phyloP scores from a whole-genome alignment of 306 rosid species.

The Macrotyloma uniflorum region DNA sequence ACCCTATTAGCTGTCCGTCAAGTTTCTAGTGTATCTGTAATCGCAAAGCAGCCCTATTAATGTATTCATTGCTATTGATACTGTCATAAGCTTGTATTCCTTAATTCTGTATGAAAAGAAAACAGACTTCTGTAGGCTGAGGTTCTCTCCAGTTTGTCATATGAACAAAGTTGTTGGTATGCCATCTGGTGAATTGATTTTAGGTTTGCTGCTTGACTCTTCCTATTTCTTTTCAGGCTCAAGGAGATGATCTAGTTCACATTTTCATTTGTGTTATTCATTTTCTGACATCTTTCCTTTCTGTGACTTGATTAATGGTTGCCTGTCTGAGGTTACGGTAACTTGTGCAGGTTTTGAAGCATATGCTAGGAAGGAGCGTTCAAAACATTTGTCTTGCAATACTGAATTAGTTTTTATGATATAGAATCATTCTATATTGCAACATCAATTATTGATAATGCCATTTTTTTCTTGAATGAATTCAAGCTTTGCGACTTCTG shows the following conservation, averaged over 20 bases:
- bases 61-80: slow-evolving; percentile 14
- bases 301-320: slow-evolving; percentile 33
- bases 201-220: slow-evolving; percentile 30
- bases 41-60: slow-evolving; percentile 10
- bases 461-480: slow-evolving; percentile 25
- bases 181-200: slow-evolving; percentile 33
- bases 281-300: slow-evolving; percentile 34
- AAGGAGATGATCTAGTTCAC: slow-evolving; percentile 46
- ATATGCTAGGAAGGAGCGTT: slow-evolving; percentile 53
- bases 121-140: slow-evolving; percentile 34
- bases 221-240: slow-evolving; percentile 53
- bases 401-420: slow-evolving; percentile 29
- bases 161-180: slow-evolving; percentile 34
- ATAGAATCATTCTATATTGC: slow-evolving; percentile 14
- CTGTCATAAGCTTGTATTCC: slow-evolving; percentile 16
- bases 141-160: slow-evolving; percentile 35
- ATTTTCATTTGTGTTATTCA: slow-evolving; percentile 17
- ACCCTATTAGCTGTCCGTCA: background rate
- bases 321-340: slow-evolving; percentile 49
- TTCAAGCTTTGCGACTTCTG: slow-evolving; percentile 23
- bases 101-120: slow-evolving; percentile 1
- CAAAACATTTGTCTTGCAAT: slow-evolving; percentile 39
- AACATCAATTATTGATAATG: slow-evolving; percentile 41
- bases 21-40: slow-evolving; percentile 28
- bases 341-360: slow-evolving; percentile 77